Evolutionary conservation across 2,329 filamentous ascomycete genomes (phyloP).

Genomic region (Coniochaeta sp.): DNA sequence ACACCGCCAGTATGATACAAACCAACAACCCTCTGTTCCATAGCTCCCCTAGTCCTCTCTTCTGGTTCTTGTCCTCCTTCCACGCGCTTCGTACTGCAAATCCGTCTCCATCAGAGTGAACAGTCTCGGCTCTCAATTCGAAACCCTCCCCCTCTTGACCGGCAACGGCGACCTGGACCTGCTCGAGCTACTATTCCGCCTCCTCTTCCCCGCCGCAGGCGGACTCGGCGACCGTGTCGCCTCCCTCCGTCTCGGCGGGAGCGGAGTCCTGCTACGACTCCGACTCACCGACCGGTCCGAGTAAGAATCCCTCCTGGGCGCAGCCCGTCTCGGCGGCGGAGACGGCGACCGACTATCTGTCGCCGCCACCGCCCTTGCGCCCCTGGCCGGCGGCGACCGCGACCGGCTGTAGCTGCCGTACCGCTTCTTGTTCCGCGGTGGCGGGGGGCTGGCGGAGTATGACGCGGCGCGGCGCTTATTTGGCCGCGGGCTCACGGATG

Average conservation of each 20-base stretch:
- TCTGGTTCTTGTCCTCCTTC: background rate
- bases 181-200: slow-evolving; percentile 8
- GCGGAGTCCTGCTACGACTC: background rate
- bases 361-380: background rate
- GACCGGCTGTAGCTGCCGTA: slow-evolving; percentile 2
- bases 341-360: slow-evolving; percentile 1
- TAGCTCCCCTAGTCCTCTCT: background rate
- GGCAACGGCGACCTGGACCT: slow-evolving; percentile 12
- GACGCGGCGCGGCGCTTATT: slow-evolving; percentile 7
- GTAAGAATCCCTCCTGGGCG: background rate
- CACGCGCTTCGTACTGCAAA: background rate
- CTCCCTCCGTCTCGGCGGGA: background rate
- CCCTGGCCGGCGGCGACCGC: background rate
- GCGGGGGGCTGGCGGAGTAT: slow-evolving; percentile 9
- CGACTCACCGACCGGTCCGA: background rate
- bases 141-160: slow-evolving; percentile 8
- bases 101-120: background rate
- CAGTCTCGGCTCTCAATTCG: slow-evolving; percentile 4
- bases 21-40: background rate
- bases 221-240: slow-evolving; percentile 6
- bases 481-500: slow-evolving; percentile 6
- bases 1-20: background rate
- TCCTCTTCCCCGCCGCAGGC: background rate
- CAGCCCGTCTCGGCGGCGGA: slow-evolving; percentile 1
- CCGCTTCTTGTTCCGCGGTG: slow-evolving; percentile 1